Evolutionary conservation across 2,329 filamentous ascomycete genomes (phyloP), one percentile per base, ranked within the genome.

Genomic region (Emergomyces pasteurianus): DNA sequence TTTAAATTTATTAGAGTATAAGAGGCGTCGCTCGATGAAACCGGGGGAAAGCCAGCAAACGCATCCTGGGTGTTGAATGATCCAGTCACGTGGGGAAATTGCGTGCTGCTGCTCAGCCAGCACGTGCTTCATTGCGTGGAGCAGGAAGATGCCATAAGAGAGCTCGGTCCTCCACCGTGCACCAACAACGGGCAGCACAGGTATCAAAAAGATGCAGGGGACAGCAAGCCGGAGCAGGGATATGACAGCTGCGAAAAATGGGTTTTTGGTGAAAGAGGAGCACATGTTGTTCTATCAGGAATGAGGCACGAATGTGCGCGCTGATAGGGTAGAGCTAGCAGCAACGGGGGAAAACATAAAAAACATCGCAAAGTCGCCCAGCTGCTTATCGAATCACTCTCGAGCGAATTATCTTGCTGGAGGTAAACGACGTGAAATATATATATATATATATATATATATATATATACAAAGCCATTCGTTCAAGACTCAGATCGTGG

Each of bases 11-110:
- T n/a, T n/a, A n/a, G n/a, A n/a, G 8, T 31, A 47, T 46, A 58
- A 18, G 21, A 31, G 55, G 23, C 54, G 40, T 12, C 55, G 16
- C 36, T 23, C 34, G 31, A 31, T 7, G 31, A 7, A 31, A 3
- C 31, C 7, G 31, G 31, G 3, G 7, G 31, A 3, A 3, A 31
- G 31, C n/a, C n/a, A 31, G 31, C 31, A 31, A 7, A 7, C 31
- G 31, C 31, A 31, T 31, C 31, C 31, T 7, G 7, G 3, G 31
- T 31, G 3, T 31, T 31, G 31, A 31, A 21, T 18, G 34, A 60
- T 10, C 38, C 43, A 53, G 10, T 12, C 21, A 21, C 61, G 61
- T 59, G 61, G 61, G 61, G 18, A 38, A 63, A 63, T 61, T 63
- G 54, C 59, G 61, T 63, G 61, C 58, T 58, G 61, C 26, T 3